A percentile compares a stretch with the other conserved stretches of the same genome.
These are phyloP conservation scores for Phaeosphaeria sp. DNA, from an alignment of 2,329 filamentous ascomycete genomes.

Conservation along the genomic window DNA sequence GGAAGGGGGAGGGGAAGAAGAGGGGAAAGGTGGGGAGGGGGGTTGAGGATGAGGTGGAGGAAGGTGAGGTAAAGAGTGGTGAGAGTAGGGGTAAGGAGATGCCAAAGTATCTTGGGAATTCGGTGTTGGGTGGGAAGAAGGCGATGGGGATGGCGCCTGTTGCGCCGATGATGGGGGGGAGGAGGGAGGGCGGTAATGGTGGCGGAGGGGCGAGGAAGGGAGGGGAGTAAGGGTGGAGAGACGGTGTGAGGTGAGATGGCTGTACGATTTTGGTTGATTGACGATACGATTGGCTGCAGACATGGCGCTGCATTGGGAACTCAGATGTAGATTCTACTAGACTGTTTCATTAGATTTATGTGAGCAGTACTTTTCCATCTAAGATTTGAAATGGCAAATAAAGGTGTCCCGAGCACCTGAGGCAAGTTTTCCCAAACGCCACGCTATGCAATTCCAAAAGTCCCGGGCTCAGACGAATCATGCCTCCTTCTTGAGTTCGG, in stretches of 20 bases:
- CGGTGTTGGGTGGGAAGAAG: slow-evolving; percentile 24
- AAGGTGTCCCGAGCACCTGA: background rate
- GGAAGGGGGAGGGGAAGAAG: background rate
- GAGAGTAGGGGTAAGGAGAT: background rate
- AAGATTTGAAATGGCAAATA: background rate
- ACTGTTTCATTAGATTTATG: background rate
- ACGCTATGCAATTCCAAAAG: slow-evolving; percentile 12
- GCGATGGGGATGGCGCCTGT: slow-evolving; percentile 18
- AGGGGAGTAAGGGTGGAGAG: background rate
- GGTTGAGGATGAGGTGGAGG: background rate
- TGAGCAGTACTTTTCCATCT: background rate
- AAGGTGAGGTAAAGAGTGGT: background rate
- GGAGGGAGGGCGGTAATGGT: background rate
- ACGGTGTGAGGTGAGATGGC: background rate
- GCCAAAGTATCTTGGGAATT: slow-evolving; percentile 17
- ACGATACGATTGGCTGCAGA: no score
- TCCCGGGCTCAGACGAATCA: background rate
- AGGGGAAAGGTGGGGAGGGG: background rate
- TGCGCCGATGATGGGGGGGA: slow-evolving; percentile 28
- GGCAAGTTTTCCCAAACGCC: slow-evolving; percentile 5
- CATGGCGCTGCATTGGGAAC: no score
- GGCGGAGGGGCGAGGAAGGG: background rate
- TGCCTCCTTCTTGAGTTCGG: slow-evolving; percentile 30
- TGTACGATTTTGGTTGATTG: background rate
- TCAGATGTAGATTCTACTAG: background rate